phyloP scores from a whole-genome alignment of 495 filamentous ascomycete species.

The Cudoniella acicularis region DNA sequence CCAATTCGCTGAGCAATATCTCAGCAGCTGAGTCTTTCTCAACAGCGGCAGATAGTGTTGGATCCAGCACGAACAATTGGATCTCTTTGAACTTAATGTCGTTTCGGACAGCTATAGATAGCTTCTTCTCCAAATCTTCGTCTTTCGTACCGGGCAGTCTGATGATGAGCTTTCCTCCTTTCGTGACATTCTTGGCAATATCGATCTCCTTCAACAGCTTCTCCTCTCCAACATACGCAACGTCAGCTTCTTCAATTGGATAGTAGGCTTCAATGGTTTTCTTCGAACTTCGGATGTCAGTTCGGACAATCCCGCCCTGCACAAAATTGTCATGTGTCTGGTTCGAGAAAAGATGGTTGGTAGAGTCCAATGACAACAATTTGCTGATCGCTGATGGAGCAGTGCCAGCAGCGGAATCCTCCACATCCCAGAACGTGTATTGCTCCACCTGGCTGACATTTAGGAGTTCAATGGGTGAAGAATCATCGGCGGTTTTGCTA shows the following conservation, averaged over 20 bases:
- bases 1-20: conserved; percentile 62
- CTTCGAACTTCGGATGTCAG: conserved; percentile 79
- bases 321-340: conserved; percentile 79
- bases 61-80: conserved; percentile 70
- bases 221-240: conserved; percentile 72
- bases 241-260: conserved; percentile 71
- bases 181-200: conserved; percentile 65
- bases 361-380: conserved; percentile 68
- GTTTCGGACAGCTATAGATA: conserved; percentile 63
- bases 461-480: conserved; percentile 44
- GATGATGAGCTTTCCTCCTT: conserved; percentile 68
- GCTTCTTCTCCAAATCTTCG: conserved; percentile 86
- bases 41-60: conserved; percentile 57
- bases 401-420: conserved; percentile 61
- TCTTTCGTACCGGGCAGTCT: conserved; percentile 74
- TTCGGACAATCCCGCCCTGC: conserved; percentile 78
- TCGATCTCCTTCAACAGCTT: conserved; percentile 75
- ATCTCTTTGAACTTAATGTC: conserved; percentile 63
- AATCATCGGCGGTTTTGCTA: conserved; percentile 45
- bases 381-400: conserved; percentile 66
- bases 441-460: conserved; percentile 57
- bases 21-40: conserved; percentile 54
- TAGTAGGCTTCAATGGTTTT: conserved; percentile 83
- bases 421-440: conserved; percentile 92
- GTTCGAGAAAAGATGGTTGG: conserved; percentile 72